phyloP scores from a whole-genome alignment of 2,329 filamentous ascomycete genomes.

The Nigrospora osmanthi region DNA sequence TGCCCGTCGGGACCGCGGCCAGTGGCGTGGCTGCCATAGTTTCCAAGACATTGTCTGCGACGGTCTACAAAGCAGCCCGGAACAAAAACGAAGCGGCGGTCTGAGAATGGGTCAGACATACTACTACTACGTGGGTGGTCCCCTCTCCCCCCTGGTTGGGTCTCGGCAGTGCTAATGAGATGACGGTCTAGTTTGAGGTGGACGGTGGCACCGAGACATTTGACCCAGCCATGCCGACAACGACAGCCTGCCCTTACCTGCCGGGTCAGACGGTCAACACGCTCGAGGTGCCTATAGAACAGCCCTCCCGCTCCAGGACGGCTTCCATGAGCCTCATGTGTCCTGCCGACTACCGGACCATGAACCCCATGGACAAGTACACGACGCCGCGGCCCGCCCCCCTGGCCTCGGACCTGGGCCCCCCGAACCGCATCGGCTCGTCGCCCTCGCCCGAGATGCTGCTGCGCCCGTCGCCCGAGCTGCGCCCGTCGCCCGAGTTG shows the following conservation, averaged over 20 bases:
- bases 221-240: slow-evolving; percentile 65
- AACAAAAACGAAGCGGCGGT: slow-evolving; percentile 61
- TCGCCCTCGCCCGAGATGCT: slow-evolving; percentile 16
- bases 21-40: slow-evolving; percentile 82
- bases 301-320: slow-evolving; percentile 50
- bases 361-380: slow-evolving; percentile 73
- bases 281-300: slow-evolving; percentile 70
- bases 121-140: slow-evolving; percentile 78
- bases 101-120: slow-evolving; percentile 90
- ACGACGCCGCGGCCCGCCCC: slow-evolving; percentile 56
- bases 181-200: slow-evolving; percentile 62
- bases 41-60: slow-evolving; percentile 84
- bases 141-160: too few species aligned
- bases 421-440: slow-evolving; percentile 26
- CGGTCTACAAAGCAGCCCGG: slow-evolving; percentile 46
- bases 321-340: slow-evolving; percentile 56
- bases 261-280: slow-evolving; percentile 86
- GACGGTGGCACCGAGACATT: slow-evolving; percentile 71
- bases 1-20: slow-evolving; percentile 59
- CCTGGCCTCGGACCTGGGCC: slow-evolving; percentile 31
- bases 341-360: slow-evolving; percentile 57
- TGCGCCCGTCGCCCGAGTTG: not conserved
- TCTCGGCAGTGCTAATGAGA: too few species aligned
- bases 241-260: slow-evolving; percentile 74
- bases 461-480: slow-evolving; percentile 5